Evolutionary conservation across 2,329 filamentous ascomycete genomes (phyloP).

Genomic region (Diaporthe sp.): DNA sequence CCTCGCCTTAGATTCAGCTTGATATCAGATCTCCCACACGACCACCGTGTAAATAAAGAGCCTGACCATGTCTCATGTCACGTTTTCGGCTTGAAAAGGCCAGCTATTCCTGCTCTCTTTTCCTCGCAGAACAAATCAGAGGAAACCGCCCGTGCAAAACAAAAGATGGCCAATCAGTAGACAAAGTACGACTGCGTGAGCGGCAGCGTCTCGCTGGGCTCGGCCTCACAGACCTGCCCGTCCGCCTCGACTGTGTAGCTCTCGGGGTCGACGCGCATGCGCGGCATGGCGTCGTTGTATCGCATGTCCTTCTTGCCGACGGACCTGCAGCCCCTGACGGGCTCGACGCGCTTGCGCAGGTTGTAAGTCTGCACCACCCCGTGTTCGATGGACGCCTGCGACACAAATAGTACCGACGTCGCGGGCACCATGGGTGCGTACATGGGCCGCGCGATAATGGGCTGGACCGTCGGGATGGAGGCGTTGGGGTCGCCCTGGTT

Average conservation of each 20-base stretch:
- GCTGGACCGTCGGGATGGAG: slow-evolving; percentile 90
- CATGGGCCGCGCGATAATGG: slow-evolving; percentile 86
- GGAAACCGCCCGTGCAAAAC: neutral
- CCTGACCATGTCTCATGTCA: neutral
- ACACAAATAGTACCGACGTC: slow-evolving; percentile 87
- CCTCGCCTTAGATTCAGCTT: neutral
- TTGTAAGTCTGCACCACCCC: slow-evolving; percentile 79
- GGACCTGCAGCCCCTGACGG: slow-evolving; percentile 79
- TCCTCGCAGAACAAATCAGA: neutral
- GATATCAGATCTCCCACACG: neutral
- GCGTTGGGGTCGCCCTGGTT: slow-evolving; percentile 81
- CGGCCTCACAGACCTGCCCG: slow-evolving; percentile 78
- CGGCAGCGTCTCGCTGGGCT: slow-evolving; percentile 78
- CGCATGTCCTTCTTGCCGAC: slow-evolving; percentile 92
- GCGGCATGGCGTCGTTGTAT: slow-evolving; percentile 84
- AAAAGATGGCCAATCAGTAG: slow-evolving; percentile 65
- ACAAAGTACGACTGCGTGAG: slow-evolving; percentile 83
- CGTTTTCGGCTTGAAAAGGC: neutral
- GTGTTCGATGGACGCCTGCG: slow-evolving; percentile 74
- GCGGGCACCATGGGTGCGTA: slow-evolving; percentile 80
- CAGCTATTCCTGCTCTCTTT: neutral
- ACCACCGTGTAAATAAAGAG: neutral
- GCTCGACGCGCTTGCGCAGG: slow-evolving; percentile 82
- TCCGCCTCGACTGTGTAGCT: slow-evolving; percentile 90
- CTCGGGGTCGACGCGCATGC: slow-evolving; percentile 93